A percentile compares a stretch with the other conserved stretches of the same genome.
Evolutionary conservation across 2,329 filamentous ascomycete species (phyloP).

Genomic region (Neopestalotiopsis sp.): DNA sequence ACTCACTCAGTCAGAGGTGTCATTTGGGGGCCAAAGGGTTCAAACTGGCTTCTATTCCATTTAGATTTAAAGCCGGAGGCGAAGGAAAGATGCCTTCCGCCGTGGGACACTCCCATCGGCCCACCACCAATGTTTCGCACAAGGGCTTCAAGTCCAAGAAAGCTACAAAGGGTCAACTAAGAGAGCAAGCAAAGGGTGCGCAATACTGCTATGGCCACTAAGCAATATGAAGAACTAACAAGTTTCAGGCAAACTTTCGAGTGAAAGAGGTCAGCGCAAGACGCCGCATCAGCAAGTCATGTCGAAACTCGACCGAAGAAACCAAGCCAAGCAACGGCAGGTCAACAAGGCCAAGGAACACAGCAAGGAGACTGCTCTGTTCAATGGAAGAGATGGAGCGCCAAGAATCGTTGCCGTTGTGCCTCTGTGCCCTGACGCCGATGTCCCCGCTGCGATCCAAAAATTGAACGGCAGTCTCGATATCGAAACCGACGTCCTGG

Average conservation of each 20-base stretch:
- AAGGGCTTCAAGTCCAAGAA: slow-evolving; percentile 95
- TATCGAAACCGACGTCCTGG: slow-evolving; percentile 67
- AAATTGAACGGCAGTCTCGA: slow-evolving; percentile 81
- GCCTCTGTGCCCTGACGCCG: slow-evolving; percentile 77
- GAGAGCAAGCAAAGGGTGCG: slow-evolving; percentile 83
- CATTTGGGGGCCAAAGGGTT: neutral
- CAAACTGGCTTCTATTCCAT: slow-evolving; percentile 76
- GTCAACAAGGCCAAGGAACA: slow-evolving; percentile 84
- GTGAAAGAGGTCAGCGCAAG: slow-evolving; percentile 77
- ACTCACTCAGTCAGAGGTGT: neutral
- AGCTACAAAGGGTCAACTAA: slow-evolving; percentile 84
- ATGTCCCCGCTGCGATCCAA: slow-evolving; percentile 69
- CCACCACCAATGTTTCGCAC: slow-evolving; percentile 85
- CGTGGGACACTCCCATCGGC: slow-evolving; percentile 82
- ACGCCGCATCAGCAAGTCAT: slow-evolving; percentile 96
- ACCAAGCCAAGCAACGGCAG: slow-evolving; percentile 91
- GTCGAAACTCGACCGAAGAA: slow-evolving; percentile 94
- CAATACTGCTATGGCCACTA: neutral
- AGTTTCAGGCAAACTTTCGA: slow-evolving; percentile 73
- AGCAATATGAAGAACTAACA: neutral
- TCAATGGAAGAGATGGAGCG: slow-evolving; percentile 84
- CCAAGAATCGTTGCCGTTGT: slow-evolving; percentile 88
- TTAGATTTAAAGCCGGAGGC: slow-evolving; percentile 84
- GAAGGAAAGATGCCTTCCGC: slow-evolving; percentile 76
- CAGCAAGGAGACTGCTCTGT: slow-evolving; percentile 78